Evolutionary conservation across 768 basidiomycete genomes (phyloP).

Genomic region (Amanita muscaria): DNA sequence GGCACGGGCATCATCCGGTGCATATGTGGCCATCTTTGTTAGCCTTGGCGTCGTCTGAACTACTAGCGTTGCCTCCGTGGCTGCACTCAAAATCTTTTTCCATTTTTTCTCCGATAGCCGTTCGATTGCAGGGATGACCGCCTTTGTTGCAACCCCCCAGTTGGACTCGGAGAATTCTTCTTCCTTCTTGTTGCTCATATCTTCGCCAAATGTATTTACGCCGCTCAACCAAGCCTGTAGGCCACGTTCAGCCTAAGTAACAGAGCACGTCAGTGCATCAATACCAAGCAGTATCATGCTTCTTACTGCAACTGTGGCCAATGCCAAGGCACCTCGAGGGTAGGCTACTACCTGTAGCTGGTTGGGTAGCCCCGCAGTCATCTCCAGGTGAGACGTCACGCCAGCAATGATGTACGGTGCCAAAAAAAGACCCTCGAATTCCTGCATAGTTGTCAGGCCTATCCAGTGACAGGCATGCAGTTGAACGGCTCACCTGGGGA

Average conservation of each 20-base stretch:
- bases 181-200: neutral
- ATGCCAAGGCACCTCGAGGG: neutral
- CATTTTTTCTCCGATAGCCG: neutral
- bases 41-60: neutral
- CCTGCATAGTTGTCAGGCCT: neutral
- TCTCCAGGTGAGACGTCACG: neutral
- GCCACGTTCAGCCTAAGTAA: neutral
- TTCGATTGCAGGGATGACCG: neutral
- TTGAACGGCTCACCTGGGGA: constrained; percentile 1
- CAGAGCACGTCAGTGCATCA: no score
- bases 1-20: neutral
- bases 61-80: neutral
- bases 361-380: neutral
- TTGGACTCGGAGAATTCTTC: neutral
- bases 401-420: neutral
- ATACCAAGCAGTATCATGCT: no score
- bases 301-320: no score
- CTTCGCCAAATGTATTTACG: neutral
- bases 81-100: neutral
- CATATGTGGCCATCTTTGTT: neutral
- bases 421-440: neutral
- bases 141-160: neutral
- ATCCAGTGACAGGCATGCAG: no score
- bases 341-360: neutral
- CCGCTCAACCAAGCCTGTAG: neutral